A percentile compares a stretch with the other conserved stretches of the same genome.
phyloP scores from a whole-genome alignment of 768 basidiomycete species.

The Cyclocybe cylindracea region DNA sequence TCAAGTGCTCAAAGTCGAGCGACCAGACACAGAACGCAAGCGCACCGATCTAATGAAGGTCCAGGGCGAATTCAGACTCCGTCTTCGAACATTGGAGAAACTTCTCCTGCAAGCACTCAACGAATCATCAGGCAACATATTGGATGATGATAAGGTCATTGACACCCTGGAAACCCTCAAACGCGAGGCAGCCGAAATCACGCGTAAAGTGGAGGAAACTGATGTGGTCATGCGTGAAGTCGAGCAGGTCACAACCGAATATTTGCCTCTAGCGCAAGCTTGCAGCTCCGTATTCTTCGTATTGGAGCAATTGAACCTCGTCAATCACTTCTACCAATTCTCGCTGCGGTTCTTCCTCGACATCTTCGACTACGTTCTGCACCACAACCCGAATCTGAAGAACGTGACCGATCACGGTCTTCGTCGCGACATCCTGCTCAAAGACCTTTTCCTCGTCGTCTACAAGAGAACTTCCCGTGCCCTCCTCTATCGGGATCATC shows the following conservation, averaged over 20 bases:
- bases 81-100: slow-evolving; percentile 90
- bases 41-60: slow-evolving; percentile 97
- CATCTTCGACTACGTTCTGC: slow-evolving; percentile 94
- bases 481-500: slow-evolving; percentile 85
- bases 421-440: slow-evolving; percentile 79
- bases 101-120: slow-evolving; percentile 92
- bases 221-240: slow-evolving; percentile 96
- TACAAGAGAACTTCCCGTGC: slow-evolving; percentile 90
- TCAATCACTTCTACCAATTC: slow-evolving; percentile 99
- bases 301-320: slow-evolving; percentile 87
- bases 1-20: slow-evolving; percentile 94
- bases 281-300: slow-evolving; percentile 98
- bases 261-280: slow-evolving; percentile 91
- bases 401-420: slow-evolving; percentile 69
- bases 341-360: slow-evolving; percentile 97
- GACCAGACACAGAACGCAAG: slow-evolving; percentile 95
- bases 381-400: slow-evolving; percentile 88
- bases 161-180: slow-evolving; percentile 95
- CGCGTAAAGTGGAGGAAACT: slow-evolving; percentile 94
- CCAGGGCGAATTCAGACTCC: slow-evolving; percentile 95
- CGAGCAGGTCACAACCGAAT: slow-evolving; percentile 93
- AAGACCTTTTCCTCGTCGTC: slow-evolving; percentile 87
- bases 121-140: slow-evolving; percentile 94
- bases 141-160: slow-evolving; percentile 99
- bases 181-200: slow-evolving; percentile 94